phyloP scores from a whole-genome alignment of 75 land plant genomes.

The Larix kaempferi region DNA sequence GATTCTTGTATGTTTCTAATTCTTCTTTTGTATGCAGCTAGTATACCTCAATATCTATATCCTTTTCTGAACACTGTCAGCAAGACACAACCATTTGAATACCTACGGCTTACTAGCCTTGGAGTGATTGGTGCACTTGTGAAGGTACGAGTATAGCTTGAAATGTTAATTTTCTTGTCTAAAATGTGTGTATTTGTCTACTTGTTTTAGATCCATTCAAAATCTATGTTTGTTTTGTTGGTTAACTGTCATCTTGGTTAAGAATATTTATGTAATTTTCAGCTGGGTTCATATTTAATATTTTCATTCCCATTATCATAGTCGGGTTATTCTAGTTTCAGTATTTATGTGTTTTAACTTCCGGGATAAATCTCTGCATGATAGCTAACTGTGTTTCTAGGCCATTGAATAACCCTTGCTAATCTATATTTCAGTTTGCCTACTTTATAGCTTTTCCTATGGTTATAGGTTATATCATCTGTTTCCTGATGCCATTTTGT shows the following conservation, averaged over 20 bases:
- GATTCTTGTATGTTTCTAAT: background rate
- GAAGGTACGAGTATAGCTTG: constrained; percentile 50
- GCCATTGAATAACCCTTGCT: too few relatives aligned
- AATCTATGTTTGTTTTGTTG: background rate
- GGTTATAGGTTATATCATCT: background rate
- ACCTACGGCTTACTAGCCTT: constrained; percentile 93
- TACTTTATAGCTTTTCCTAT: too few relatives aligned
- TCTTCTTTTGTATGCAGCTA: constrained; percentile 55
- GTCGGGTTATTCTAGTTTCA: background rate
- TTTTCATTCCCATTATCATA: background rate
- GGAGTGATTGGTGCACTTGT: constrained; percentile 99
- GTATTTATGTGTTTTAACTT: background rate
- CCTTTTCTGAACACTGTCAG: constrained; percentile 93
- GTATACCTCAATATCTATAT: constrained; percentile 91
- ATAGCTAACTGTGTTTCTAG: too few relatives aligned
- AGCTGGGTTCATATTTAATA: background rate
- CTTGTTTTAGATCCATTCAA: background rate
- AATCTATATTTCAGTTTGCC: too few relatives aligned
- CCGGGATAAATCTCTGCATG: background rate
- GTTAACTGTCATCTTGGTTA: background rate
- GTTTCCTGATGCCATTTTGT: background rate
- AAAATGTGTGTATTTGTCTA: background rate
- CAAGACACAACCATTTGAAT: constrained; percentile 97
- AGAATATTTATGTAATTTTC: background rate
- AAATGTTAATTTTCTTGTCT: background rate